Conservation (phyloP, 345 rosid species). For the Raphanus raphanistrum region DNA sequence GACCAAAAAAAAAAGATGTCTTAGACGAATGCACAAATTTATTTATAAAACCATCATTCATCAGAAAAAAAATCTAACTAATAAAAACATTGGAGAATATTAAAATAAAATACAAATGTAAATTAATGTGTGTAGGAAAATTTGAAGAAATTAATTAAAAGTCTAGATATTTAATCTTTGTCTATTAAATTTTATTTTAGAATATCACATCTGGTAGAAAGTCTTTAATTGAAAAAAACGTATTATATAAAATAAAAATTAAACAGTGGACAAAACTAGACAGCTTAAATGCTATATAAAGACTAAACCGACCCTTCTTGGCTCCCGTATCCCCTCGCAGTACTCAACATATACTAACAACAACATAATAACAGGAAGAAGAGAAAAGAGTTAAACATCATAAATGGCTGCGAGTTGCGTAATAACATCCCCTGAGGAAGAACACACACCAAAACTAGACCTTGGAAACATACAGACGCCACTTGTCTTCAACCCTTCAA, state of each 20-base stretch:
- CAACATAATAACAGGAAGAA: not conserved
- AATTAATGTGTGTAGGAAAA: not conserved
- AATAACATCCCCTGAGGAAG: conserved; percentile 38
- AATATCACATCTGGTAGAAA: not conserved
- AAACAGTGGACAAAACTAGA: not conserved
- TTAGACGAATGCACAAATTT: not conserved
- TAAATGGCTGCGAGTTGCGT: conserved; percentile 48
- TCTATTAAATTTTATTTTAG: not conserved
- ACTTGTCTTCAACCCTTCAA: conserved; percentile 70
- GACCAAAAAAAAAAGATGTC: too few relatives aligned
- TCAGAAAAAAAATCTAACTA: not conserved
- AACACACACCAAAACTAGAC: conserved; percentile 35
- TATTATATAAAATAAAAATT: not conserved
- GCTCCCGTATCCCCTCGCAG: conserved; percentile 30
- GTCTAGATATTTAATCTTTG: not conserved
- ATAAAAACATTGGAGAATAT: not conserved
- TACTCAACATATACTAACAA: not conserved
- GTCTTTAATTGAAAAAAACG: not conserved
- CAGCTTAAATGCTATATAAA: conserved; percentile 27
- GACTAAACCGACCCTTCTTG: conserved; percentile 6
- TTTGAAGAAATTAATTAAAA: not conserved
- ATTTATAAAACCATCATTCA: not conserved
- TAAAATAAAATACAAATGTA: not conserved
- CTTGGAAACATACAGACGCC: conserved; percentile 27
- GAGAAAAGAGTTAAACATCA: not conserved